Conservation (phyloP, 768 basidiomycete genomes). For the Russula dissimulans region DNA sequence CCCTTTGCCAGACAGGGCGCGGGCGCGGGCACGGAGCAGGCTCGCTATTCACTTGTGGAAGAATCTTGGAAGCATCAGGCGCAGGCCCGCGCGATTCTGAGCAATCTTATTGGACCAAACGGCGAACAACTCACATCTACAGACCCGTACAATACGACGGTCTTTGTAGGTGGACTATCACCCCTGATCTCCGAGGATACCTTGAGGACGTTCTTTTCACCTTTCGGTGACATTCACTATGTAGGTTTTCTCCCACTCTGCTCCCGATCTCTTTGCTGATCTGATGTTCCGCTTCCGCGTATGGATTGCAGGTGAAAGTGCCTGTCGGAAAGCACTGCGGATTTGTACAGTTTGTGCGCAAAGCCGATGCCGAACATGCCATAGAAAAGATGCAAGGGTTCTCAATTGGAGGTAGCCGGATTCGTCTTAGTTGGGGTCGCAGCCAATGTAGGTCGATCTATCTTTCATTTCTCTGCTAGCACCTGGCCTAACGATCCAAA, state of each 20-base stretch:
- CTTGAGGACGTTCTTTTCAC: constrained; percentile 78
- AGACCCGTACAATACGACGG: constrained; percentile 94
- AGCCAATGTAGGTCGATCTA: constrained; percentile 66
- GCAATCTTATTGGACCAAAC: constrained; percentile 77
- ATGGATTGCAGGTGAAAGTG: constrained; percentile 69
- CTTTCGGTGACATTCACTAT: constrained; percentile 92
- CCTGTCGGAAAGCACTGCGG: constrained; percentile 93
- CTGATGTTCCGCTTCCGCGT: not conserved
- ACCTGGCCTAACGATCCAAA: constrained; percentile 3
- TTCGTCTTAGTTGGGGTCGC: constrained; percentile 87
- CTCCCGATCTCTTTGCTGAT: constrained; percentile 4
- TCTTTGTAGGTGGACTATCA: constrained; percentile 86
- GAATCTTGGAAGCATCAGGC: constrained; percentile 82
- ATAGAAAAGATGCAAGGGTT: constrained; percentile 98
- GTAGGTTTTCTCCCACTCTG: constrained; percentile 35
- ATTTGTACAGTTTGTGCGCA: constrained; percentile 90
- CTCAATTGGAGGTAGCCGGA: constrained; percentile 85
- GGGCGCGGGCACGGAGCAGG: constrained; percentile 32
- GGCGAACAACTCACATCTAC: constrained; percentile 81
- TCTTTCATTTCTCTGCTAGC: not conserved
- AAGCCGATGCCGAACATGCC: constrained; percentile 83
- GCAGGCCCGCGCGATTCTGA: constrained; percentile 73
- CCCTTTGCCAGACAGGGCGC: constrained; percentile 38
- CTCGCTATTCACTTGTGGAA: constrained; percentile 51
- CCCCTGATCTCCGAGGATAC: constrained; percentile 89